Base-by-base conservation (phyloP, 108 stramenopile species). In the Skeletonema grethae region DNA sequence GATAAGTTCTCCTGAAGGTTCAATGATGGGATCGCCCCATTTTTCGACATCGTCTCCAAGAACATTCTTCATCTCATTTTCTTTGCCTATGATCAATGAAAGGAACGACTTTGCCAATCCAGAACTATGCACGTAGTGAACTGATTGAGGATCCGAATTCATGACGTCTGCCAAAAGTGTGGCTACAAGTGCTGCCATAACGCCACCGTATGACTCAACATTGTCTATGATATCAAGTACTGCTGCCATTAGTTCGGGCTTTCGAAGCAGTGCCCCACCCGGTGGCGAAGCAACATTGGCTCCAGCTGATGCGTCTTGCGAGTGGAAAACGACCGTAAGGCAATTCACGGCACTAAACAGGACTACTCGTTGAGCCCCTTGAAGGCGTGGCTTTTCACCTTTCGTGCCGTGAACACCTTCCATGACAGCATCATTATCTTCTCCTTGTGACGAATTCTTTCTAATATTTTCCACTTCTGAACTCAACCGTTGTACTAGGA, bases 111-210 rank as follows among this genome's bases (percentile, higher is more conserved):
- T 74, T 34, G 91, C 95, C 48, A 94, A 65, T 8, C 95, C 95
- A 25, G 83, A 83, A 56, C 83, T 68, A 64, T 96, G 92, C 18
- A 96, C 90, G 60, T 90, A 73, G 61, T 87, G 82, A 13, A 96
- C 92, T 18, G 89, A 83, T 55, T 90, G 92, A 16, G 95, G 92
- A 71, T 96, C 95, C 12, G 82, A 77, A 62, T 96, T 96, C 90
- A 96, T 90, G 12, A 96, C 88, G 75, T 96, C 95, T 5, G 87
- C 76, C 66, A 96, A 72, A 18, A 96, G 69, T 0, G 93, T 89
- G 5, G 77, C 64, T 20, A 84, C 78, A 9, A 96, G 76, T 18
- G 91, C 88, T 5, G 80, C 90, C 15, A 96, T 72, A 34, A 90
- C 84, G 7, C 92, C 95, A 29, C 95, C 95, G 57, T 88, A 96